Conservation (phyloP, 768 basidiomycete species). For the Russula ochroleuca region DNA sequence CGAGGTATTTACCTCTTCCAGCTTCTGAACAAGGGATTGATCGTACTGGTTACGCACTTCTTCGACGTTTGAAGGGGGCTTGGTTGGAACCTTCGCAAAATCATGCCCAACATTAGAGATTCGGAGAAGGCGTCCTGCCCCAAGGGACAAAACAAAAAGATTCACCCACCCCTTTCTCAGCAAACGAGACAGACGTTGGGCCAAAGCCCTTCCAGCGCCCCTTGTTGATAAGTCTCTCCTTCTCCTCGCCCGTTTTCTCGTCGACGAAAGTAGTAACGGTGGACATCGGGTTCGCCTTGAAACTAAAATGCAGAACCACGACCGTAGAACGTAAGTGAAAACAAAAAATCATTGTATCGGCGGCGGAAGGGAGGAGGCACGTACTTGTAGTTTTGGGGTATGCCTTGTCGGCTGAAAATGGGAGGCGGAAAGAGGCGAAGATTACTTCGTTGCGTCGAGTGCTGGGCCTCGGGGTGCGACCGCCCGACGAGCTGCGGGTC, state of each 20-base stretch:
- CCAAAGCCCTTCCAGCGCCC: constrained; percentile 85
- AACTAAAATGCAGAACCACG: constrained; percentile 41
- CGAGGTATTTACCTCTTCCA: constrained; percentile 46
- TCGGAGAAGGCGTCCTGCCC: constrained; percentile 30
- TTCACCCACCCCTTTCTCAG: constrained; percentile 49
- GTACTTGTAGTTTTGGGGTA: constrained; percentile 82
- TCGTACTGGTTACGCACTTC: constrained; percentile 54
- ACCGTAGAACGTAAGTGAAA: not conserved
- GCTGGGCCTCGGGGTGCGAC: constrained; percentile 9
- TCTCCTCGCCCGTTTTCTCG: constrained; percentile 76
- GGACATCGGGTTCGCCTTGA: constrained; percentile 73
- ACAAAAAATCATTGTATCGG: no score
- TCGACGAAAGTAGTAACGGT: constrained; percentile 61
- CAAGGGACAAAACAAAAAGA: constrained; percentile 1
- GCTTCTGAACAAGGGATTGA: constrained; percentile 47
- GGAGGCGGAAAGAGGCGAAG: constrained; percentile 84
- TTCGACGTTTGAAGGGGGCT: constrained; percentile 58
- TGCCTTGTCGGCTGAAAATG: constrained; percentile 75
- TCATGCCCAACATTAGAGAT: constrained; percentile 30
- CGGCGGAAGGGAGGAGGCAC: not conserved
- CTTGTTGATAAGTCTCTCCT: constrained; percentile 76
- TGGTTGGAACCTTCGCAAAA: constrained; percentile 42
- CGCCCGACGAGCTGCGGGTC: constrained; percentile 43
- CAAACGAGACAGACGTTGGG: constrained; percentile 64
- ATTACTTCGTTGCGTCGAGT: constrained; percentile 44